Conservation (phyloP, 2,329 filamentous ascomycete genomes). For the Ascosphaera pollenicola region DNA sequence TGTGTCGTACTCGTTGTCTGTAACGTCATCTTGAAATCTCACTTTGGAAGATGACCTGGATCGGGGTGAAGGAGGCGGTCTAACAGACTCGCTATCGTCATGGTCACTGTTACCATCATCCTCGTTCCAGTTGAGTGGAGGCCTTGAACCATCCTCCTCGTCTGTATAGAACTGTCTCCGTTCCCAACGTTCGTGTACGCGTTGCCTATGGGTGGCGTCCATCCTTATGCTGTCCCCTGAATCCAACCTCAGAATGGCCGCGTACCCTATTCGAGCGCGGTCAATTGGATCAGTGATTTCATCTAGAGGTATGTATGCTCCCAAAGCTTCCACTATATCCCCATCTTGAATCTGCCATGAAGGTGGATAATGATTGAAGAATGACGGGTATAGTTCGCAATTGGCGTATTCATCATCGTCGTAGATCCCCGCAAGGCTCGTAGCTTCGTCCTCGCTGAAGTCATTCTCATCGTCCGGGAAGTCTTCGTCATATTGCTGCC, state of each 20-base stretch:
- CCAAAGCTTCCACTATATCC: conserved; percentile 22
- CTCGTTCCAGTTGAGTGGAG: conserved; percentile 36
- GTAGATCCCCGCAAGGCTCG: conserved; percentile 3
- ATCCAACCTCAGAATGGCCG: conserved; percentile 17
- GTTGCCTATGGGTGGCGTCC: conserved; percentile 16
- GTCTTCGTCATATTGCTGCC: conserved; percentile 3
- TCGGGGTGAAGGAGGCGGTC: conserved; percentile 23
- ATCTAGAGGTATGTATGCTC: conserved; percentile 18
- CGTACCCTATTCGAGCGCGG: conserved; percentile 17
- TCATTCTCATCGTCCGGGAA: conserved; percentile 3
- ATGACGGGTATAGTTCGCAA: not conserved
- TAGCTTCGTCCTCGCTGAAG: conserved; percentile 4
- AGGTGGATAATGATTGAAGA: conserved; percentile 10
- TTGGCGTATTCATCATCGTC: conserved; percentile 4
- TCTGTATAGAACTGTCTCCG: conserved; percentile 64
- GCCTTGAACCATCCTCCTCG: conserved; percentile 54
- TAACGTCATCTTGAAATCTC: conserved; percentile 48
- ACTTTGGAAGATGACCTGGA: conserved; percentile 63
- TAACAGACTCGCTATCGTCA: conserved; percentile 9
- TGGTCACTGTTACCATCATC: conserved; percentile 13
- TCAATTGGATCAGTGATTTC: conserved; percentile 22
- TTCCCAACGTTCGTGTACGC: conserved; percentile 50
- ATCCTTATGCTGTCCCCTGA: conserved; percentile 16
- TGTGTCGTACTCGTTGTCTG: conserved; percentile 43
- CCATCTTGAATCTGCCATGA: conserved; percentile 16